Base-by-base conservation (phyloP, 768 basidiomycete species). In the Suillus weaverae region DNA sequence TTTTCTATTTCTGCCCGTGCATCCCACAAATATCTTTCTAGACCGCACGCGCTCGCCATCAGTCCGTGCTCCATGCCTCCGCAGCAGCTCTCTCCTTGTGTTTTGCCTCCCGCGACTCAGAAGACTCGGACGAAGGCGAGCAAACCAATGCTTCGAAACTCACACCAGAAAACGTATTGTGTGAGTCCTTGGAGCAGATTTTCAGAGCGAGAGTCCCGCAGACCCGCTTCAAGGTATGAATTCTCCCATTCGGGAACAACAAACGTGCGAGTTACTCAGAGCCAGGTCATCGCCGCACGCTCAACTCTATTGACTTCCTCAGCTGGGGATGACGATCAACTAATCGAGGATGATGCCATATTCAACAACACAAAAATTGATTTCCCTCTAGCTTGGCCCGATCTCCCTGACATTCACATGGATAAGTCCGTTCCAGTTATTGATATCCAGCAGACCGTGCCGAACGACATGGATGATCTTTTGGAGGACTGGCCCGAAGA, bases 141-240 rank as follows among this genome's bases (percentile, higher is more conserved):
- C 62, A 20, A 20, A 66, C 13, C 35, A 70, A 60, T 43, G 38
- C 18, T 5, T 48, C 62, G 41, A 57, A 55, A 56, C 68, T 80
- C 62, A 76, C 70, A 51, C 75, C 78, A 26, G 77, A 81, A 68
- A 74, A 76, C 43, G 76, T 76, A 22, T 68, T 87, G 46, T 77
- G 70, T 66, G 70, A 81, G 48, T 74, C 79, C 22, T 70, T 87
- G 75, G 81, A 84, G 63, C 74, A 75, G 50, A 68, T 84, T 33
- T 85, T 82, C 67, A 77, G 79, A 62, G 64, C 69, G 59, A 78
- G 80, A 11, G 72, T 84, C 69, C 77, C 79, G 50, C 78, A 77
- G 11, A 76, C 77, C 16, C 77, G 68, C 53, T 84, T 85, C 73
- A 85, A 84, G 83, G 86, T 85, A 66, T 64, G 57, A 60, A 51